These are phyloP conservation scores for Digitaria exilis DNA, from an alignment of 202 grass and related monocot species.

Conservation along the genomic window DNA sequence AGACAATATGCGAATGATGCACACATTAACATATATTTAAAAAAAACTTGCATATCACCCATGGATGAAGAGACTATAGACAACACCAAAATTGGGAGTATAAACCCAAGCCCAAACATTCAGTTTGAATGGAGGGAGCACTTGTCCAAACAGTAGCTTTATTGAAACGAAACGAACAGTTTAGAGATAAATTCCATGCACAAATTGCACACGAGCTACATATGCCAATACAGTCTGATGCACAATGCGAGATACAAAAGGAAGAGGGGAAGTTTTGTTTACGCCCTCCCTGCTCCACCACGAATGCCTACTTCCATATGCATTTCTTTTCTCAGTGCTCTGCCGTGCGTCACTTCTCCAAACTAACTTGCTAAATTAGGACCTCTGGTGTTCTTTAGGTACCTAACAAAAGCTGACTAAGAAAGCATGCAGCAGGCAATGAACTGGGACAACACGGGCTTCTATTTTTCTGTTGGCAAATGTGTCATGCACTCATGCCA, in stretches of 20 bases:
- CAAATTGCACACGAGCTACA: not conserved
- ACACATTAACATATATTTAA: too few relatives aligned
- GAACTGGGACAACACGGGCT: not conserved
- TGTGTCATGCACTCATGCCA: not conserved
- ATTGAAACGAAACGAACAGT: too few relatives aligned
- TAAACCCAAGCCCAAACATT: too few relatives aligned
- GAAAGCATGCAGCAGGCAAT: not conserved
- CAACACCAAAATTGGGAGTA: too few relatives aligned
- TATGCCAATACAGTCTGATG: not conserved
- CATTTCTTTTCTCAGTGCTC: not conserved
- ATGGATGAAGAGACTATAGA: too few relatives aligned
- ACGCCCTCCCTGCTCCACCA: not conserved
- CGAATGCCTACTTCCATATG: not conserved
- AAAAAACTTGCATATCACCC: too few relatives aligned
- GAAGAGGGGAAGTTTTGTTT: not conserved
- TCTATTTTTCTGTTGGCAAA: not conserved
- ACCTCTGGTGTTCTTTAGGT: not conserved
- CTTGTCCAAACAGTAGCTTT: too few relatives aligned
- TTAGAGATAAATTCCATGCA: not conserved
- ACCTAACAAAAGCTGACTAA: not conserved
- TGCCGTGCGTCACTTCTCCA: not conserved
- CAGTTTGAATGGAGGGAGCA: too few relatives aligned
- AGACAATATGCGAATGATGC: too few relatives aligned
- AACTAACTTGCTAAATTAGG: not conserved
- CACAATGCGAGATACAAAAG: not conserved